Evolutionary conservation across 139 green algal genomes (phyloP).

Genomic region (Diplosphaera chodatii): DNA sequence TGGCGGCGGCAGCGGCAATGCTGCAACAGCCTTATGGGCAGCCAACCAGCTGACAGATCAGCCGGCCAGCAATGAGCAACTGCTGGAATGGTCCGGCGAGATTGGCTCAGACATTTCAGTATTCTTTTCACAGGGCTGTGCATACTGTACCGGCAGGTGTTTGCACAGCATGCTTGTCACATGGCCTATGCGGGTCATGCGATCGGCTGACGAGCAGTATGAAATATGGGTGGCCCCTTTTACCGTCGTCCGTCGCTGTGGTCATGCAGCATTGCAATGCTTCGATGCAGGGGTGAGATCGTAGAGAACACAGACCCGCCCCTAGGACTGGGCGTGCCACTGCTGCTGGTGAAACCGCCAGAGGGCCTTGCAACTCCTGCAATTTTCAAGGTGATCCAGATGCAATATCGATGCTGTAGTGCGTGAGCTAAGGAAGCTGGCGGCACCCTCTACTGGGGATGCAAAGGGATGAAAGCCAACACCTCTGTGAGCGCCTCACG

Average conservation of each 20-base stretch:
- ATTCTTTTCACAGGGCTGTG: constrained; percentile 89
- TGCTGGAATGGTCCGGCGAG: constrained; percentile 84
- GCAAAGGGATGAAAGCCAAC: too few relatives aligned
- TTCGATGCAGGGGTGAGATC: constrained; percentile 68
- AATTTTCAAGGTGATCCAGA: constrained; percentile 75
- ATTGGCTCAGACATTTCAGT: constrained; percentile 96
- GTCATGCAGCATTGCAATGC: too few relatives aligned
- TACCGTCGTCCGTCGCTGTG: too few relatives aligned
- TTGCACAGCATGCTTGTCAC: background rate
- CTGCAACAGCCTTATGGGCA: constrained; percentile 91
- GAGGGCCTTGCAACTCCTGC: constrained; percentile 76
- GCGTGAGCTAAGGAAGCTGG: too few relatives aligned
- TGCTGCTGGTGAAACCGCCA: constrained; percentile 91
- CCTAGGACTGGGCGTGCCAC: constrained; percentile 66
- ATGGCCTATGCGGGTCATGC: too few relatives aligned
- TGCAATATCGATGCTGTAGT: too few relatives aligned
- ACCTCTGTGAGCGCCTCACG: too few relatives aligned
- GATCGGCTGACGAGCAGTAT: too few relatives aligned
- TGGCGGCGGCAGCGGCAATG: constrained; percentile 93
- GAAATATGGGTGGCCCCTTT: too few relatives aligned
- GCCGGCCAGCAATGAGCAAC: constrained; percentile 61
- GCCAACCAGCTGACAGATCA: constrained; percentile 87
- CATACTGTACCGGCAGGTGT: constrained; percentile 92
- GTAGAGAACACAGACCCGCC: constrained; percentile 85
- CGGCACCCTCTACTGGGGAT: too few relatives aligned